Base-by-base conservation (phyloP, 2,329 filamentous ascomycete genomes). In the Phaeosphaeriaceae sp. region DNA sequence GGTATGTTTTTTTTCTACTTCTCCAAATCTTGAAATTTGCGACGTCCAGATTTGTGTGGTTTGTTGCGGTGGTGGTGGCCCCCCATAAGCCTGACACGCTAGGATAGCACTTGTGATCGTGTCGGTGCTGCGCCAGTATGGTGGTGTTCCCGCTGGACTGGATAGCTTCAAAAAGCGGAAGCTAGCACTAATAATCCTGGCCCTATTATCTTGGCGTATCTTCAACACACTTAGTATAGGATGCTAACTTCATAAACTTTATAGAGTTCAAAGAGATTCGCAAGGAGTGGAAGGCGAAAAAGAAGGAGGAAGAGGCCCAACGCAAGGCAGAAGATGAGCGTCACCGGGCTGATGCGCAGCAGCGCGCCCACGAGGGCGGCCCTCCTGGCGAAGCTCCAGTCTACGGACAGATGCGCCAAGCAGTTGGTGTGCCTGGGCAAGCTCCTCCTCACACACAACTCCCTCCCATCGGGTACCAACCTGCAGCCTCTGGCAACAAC, bases 241-340 rank as follows among this genome's bases (percentile, higher is more conserved):
- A 43, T 66, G 64, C 75, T 78, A 68, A 77, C 74, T 66, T 46
- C 57, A 52, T 46, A 54, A n/a, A 59, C 23, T 26, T 23, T 33
- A 36, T 69, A 97, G 94, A 97, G 75, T 97, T 99, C 79, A 99
- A 99, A 74, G 94, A 99, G 70, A 97, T 97, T 52, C 89, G 94
- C 57, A 97, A 97, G 72, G 93, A 97, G 71, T 99, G 94, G 94
- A 99, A 97, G 79, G 90, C 90, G 32, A 91, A 94, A 68, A 97
- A 97, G 85, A 99, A 99, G 90, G 94, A 97, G 74, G 93, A 97
- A 66, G 93, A 97, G 60, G 87, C 87, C 42, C 83, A 86, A 64
- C 89, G 92, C 68, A 97, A 97, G 80, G 89, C 88, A 11, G 90
- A 92, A 8, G 93, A 97, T 58, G 92, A 97, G 70, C 83, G 87